Base-by-base conservation (phyloP, 2,329 filamentous ascomycete species). In the Fusarium gaditjirri region DNA sequence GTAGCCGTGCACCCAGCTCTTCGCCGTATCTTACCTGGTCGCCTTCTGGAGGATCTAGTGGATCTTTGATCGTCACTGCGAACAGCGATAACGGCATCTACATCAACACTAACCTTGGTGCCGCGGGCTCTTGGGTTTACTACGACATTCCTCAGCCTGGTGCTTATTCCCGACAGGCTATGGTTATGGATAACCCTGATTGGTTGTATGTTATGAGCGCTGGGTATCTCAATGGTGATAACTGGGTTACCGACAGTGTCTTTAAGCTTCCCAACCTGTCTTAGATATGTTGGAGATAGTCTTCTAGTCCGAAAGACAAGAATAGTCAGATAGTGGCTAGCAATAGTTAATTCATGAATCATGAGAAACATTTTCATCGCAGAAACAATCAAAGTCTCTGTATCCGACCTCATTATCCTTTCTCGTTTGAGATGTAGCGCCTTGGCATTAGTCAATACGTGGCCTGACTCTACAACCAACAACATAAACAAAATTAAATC, bases 1-100 rank as follows among this genome's bases (percentile, higher is more conserved):
- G 61, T 3, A 35, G 33, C 13, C 43, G 46, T 23, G 47, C 21
- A 0, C 68, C 65, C 2, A 57, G 27, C 17, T 43, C 50, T 8
- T 55, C 56, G 19, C 69, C 69, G 5, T 70, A 62, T 39, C 47
- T 71, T 0, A 67, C 68, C 10, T 71, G 69, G 69, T 60, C 66
- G 0, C 58, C 61, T 0, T 49, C 64, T 0, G 47, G 50, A 8
- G 56, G 55, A 10, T 16, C 57, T 0, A 53, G 29, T 1, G 68
- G 68, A 19, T 13, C 63, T 2, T 12, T 71, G 16, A 62, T 71
- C 4, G 55, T 66, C 4, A 70, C 56, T 27, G 69, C 61, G 0
- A 49, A 49, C n/a, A 62, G 61, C 2, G 61, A 63, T 2, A 59
- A 66, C 1, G 57, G 61, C 2, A 47, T 71, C 0, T 71, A 63